These are phyloP conservation scores for Boechera divaricarpa DNA, from an alignment of 345 rosid species.

Conservation along the genomic window DNA sequence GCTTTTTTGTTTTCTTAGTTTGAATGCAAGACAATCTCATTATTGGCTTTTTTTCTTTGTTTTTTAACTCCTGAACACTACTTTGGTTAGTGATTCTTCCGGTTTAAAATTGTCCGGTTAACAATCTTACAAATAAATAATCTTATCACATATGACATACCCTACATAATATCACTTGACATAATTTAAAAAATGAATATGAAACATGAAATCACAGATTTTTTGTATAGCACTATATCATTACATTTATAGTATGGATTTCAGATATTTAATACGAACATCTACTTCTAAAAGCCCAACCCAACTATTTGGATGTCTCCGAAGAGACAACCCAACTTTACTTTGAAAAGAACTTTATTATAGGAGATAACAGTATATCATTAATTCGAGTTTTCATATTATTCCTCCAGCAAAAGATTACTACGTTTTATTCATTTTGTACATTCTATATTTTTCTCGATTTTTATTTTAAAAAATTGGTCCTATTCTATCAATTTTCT, in stretches of 20 bases:
- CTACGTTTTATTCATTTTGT: not conserved
- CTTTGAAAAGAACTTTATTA: not conserved
- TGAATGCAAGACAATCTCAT: conserved; percentile 29
- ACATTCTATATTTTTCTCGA: not conserved
- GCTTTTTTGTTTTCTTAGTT: conserved; percentile 27
- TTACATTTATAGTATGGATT: not conserved
- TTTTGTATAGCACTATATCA: not conserved
- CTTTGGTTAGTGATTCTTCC: conserved; percentile 17
- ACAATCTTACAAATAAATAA: not conserved
- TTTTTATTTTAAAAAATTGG: not conserved
- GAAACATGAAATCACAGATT: no score
- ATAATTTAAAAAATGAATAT: no score
- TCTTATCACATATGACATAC: not conserved
- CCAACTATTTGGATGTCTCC: not conserved
- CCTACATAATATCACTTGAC: not conserved
- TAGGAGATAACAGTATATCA: not conserved
- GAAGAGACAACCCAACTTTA: not conserved
- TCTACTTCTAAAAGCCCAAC: not conserved
- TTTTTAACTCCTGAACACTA: not conserved
- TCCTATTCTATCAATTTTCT: not conserved
- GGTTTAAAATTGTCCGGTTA: not conserved
- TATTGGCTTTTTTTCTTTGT: not conserved
- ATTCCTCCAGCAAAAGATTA: not conserved
- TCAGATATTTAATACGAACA: not conserved
- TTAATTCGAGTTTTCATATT: not conserved